A percentile compares a stretch with the other conserved stretches of the same genome.
Evolutionary conservation across 805 yeast species (phyloP).

Genomic region (Zygoascus bituminiphila): DNA sequence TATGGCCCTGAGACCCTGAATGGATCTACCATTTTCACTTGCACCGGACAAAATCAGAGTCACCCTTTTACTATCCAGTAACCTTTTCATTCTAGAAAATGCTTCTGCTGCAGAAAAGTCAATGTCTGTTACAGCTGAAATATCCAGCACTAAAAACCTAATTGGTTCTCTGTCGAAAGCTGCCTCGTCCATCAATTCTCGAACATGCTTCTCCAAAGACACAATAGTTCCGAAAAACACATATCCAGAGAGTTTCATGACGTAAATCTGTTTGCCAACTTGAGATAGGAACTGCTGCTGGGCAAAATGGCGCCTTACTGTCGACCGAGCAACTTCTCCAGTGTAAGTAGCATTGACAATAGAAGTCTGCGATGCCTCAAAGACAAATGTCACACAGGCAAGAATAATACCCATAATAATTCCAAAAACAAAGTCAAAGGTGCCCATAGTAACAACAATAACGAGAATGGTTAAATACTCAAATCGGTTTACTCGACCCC

Average conservation of each 20-base stretch:
- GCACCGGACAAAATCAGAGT: slow-evolving; percentile 75
- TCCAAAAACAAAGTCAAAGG: slow-evolving; percentile 90
- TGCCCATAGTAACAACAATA: slow-evolving; percentile 92
- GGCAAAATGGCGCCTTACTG: slow-evolving; percentile 83
- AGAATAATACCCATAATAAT: slow-evolving; percentile 81
- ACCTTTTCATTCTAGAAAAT: slow-evolving; percentile 74
- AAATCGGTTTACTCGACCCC: slow-evolving; percentile 60
- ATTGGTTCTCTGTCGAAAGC: slow-evolving; percentile 47
- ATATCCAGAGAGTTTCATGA: slow-evolving; percentile 79
- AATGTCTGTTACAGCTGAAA: slow-evolving; percentile 66
- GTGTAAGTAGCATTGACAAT: slow-evolving; percentile 76
- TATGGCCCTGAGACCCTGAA: slow-evolving; percentile 69
- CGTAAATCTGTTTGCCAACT: slow-evolving; percentile 86
- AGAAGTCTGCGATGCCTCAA: slow-evolving; percentile 78
- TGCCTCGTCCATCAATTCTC: slow-evolving; percentile 53
- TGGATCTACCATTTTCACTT: slow-evolving; percentile 52
- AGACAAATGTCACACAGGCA: slow-evolving; percentile 93
- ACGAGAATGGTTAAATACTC: slow-evolving; percentile 80
- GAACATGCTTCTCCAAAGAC: slow-evolving; percentile 70
- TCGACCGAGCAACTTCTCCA: slow-evolving; percentile 83
- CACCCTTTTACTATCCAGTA: slow-evolving; percentile 59
- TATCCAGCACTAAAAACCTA: slow-evolving; percentile 74
- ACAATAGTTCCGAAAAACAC: slow-evolving; percentile 94
- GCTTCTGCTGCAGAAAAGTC: slow-evolving; percentile 98
- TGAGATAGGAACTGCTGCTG: slow-evolving; percentile 77